Evolutionary conservation across 2,329 filamentous ascomycete species (phyloP).

Genomic region (Gnomoniopsis smithogilvyi): DNA sequence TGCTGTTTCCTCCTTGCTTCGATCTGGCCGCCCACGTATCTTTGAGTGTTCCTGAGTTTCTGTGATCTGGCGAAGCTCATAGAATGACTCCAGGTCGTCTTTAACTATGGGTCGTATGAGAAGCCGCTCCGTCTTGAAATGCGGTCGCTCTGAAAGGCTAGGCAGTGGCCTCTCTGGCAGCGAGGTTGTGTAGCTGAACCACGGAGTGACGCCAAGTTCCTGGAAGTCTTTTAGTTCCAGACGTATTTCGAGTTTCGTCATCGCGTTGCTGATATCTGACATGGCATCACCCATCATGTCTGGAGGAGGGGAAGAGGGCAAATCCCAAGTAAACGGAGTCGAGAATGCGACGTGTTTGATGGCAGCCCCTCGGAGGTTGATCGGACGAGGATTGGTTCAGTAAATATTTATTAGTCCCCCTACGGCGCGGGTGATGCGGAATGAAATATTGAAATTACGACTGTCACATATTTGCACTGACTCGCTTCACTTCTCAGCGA

Average conservation of each 20-base stretch:
- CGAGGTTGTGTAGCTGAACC: constrained; percentile 10
- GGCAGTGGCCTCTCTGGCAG: constrained; percentile 13
- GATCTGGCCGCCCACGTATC: constrained; percentile 12
- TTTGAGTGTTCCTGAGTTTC: constrained; percentile 13
- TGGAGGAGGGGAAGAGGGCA: background rate
- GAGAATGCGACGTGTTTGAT: too few relatives aligned
- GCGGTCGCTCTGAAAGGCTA: background rate
- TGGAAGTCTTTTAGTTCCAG: background rate
- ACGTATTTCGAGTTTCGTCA: background rate
- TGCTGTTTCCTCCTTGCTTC: constrained; percentile 12
- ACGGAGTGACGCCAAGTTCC: background rate
- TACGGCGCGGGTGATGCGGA: too few relatives aligned
- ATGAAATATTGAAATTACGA: too few relatives aligned
- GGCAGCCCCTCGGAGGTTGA: too few relatives aligned
- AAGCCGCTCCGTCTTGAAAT: constrained; percentile 16
- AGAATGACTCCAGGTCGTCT: constrained; percentile 16
- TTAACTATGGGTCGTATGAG: constrained; percentile 13
- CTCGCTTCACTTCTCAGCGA: too few relatives aligned
- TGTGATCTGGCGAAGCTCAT: constrained; percentile 10
- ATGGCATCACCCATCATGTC: background rate
- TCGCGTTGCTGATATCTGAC: background rate
- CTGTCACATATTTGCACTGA: too few relatives aligned
- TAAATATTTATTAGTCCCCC: too few relatives aligned
- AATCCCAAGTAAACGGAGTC: too few relatives aligned
- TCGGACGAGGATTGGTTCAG: too few relatives aligned